Base-by-base conservation (phyloP, 2,329 filamentous ascomycete species). In the Ascochyta fabae region DNA sequence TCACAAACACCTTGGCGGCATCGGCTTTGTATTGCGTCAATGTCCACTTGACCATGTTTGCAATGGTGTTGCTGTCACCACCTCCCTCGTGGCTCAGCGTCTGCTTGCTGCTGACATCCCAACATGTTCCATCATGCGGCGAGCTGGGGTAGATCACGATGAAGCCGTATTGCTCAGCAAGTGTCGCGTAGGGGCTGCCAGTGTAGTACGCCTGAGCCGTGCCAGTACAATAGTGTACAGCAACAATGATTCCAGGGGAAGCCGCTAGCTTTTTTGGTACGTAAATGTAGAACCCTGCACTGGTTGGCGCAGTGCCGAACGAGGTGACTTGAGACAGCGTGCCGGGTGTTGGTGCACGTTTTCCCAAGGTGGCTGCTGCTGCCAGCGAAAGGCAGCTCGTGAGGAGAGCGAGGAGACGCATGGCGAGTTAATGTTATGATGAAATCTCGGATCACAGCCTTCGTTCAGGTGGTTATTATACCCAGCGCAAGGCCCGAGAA, bases 121-220 rank as follows among this genome's bases (percentile, higher is more conserved):
- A 87, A 75, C 85, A 87, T 47, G 76, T 75, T 6, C 77, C 83
- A n/a, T 70, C 70, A 61, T 83, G 80, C 0, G 82, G 81, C 2
- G 79, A 80, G 60, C 79, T 77, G 1, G 84, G 83, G 70, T 84
- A 87, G 66, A 87, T 83, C 57, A 86, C 81, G 39, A 88, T 85
- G 69, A 83, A 87, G 41, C 84, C 85, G 58, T 86, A 78, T 56
- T 78, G 71, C 62, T 83, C 81, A 10, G 85, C 81, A 8, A 85
- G 74, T 1, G 76, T 75, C 19, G 82, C 81, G 69, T 84, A 88
- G 12, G 82, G 81, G 6, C 81, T 83, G 29, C 77, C 78, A 4
- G 66, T 69, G 70, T 81, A 84, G 73, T 34, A 78, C 2, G 78
- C 79, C 26, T 78, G 74, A 2, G 81, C 85, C 3, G 79, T 80